Evolutionary conservation across 2,329 filamentous ascomycete genomes (phyloP), one percentile per base, ranked within the genome.

Genomic region (Colletotrichum tanaceti): DNA sequence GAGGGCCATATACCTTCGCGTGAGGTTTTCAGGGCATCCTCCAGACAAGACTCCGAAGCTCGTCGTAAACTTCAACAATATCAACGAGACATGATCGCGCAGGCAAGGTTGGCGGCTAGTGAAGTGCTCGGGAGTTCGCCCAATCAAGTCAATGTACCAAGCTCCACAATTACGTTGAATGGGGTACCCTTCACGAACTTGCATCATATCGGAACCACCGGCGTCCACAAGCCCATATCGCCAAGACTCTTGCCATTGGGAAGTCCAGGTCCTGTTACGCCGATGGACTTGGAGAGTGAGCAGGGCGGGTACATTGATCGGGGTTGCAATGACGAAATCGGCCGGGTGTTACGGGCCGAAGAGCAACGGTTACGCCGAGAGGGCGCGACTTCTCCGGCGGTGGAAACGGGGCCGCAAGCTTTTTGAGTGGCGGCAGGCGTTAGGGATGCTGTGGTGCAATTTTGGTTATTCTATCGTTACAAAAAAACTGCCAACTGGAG

Each of bases 211-310:
- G 75, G 74, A 55, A 75, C 75, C n/a, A 69, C 79, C 9, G 77
- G 78, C 16, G 73, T 79, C 3, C 80, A 81, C 54, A 86, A 84
- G 63, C 87, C 87, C 1, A 64, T 74, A 16, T 85, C 84, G 2
- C 86, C 86, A 1, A 77, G 83, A 35, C 77, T 90, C 6, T 75
- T 77, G 49, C 87, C 87, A 0, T 73, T 88, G 13, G 86, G 86
- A 4, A 89, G 87, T 66, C 87, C 87, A 0, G 87, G 87, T 0
- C 87, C 87, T 0, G 87, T 90, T 16, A 90, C 88, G 1, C 87
- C 88, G 1, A 88, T 90, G 82, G 85, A 87, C 20, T 76, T 90
- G 46, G 83, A 81, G 22, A 75, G 79, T 0, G 74, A 77, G 16
- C 77, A 76, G 11, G 76, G 77, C 46, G 80, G 80, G 38, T 82